These are phyloP conservation scores for Rhodamnia rubescens DNA, from an alignment of 345 rosid genomes.

Conservation along the genomic window DNA sequence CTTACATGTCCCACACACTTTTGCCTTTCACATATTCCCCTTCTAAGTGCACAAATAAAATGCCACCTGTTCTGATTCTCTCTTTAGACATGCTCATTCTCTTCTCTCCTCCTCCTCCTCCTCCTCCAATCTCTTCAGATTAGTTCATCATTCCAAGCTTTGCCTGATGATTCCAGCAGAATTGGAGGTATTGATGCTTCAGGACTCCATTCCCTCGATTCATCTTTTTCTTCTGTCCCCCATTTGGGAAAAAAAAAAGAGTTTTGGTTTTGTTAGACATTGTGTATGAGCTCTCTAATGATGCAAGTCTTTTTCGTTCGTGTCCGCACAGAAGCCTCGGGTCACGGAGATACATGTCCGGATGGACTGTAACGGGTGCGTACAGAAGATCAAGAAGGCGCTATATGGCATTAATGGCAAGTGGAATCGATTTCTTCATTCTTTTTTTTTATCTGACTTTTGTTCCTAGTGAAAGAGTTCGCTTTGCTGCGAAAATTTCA, in stretches of 20 bases:
- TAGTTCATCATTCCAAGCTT: not conserved
- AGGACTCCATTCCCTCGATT: not conserved
- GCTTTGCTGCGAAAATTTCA: slow-evolving; percentile 6
- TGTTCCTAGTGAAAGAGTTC: not conserved
- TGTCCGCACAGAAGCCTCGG: slow-evolving; percentile 31
- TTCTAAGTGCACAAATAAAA: slow-evolving; percentile 19
- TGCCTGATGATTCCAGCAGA: slow-evolving; percentile 35
- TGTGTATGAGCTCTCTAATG: not conserved
- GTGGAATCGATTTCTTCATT: not conserved
- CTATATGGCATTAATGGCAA: slow-evolving; percentile 51
- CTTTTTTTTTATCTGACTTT: not conserved
- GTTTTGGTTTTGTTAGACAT: not conserved
- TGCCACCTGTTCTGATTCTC: slow-evolving; percentile 15
- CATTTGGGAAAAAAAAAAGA: not conserved
- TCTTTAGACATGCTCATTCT: slow-evolving; percentile 22
- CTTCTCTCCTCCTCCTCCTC: slow-evolving; percentile 2
- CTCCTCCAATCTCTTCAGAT: not conserved
- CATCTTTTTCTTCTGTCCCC: not conserved
- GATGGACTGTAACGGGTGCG: slow-evolving; percentile 72
- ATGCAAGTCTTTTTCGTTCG: not conserved
- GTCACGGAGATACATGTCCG: slow-evolving; percentile 61
- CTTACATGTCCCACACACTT: slow-evolving; percentile 51
- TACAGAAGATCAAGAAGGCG: slow-evolving; percentile 69
- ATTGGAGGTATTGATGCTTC: slow-evolving; percentile 22
- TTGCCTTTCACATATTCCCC: slow-evolving; percentile 46